A percentile compares a stretch with the other conserved stretches of the same genome.
phyloP scores from a whole-genome alignment of 257 asterid genomes.

The Solanum bulbocastanum region DNA sequence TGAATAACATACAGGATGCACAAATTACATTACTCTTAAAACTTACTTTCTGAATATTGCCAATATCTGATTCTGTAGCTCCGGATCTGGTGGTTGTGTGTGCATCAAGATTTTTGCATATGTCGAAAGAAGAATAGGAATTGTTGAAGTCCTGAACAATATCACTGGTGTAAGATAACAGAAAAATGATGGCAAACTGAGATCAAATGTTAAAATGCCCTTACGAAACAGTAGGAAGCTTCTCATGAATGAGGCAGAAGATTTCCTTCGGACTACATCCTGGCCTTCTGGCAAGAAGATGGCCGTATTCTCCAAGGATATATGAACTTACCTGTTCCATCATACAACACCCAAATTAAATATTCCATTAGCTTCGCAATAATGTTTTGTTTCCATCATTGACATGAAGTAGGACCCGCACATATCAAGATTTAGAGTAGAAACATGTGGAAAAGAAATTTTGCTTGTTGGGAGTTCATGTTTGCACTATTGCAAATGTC shows the following conservation, averaged over 20 bases:
- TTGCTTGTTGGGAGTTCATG: not conserved
- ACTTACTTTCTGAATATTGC: constrained; percentile 65
- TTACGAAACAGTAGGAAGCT: constrained; percentile 94
- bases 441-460: not conserved
- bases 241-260: constrained; percentile 74
- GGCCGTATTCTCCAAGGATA: constrained; percentile 92
- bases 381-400: not conserved
- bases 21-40: not conserved
- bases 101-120: constrained; percentile 95
- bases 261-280: constrained; percentile 87
- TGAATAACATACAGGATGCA: not conserved
- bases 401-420: not conserved
- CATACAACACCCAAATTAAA: not conserved
- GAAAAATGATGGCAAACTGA: constrained; percentile 4
- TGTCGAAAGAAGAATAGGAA: constrained; percentile 85
- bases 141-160: constrained; percentile 63
- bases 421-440: not conserved
- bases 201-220: constrained; percentile 12
- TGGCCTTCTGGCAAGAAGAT: constrained; percentile 88
- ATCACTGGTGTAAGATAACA: constrained; percentile 12
- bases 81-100: constrained; percentile 77
- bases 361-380: not conserved
- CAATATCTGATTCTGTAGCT: constrained; percentile 79
- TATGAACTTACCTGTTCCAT: constrained; percentile 76
- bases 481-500: not conserved